Percentiles rank a stretch among this genome's conserved stretches.
Conservation (phyloP, 164 flowering plant genomes). For the Magnolia sinica region DNA sequence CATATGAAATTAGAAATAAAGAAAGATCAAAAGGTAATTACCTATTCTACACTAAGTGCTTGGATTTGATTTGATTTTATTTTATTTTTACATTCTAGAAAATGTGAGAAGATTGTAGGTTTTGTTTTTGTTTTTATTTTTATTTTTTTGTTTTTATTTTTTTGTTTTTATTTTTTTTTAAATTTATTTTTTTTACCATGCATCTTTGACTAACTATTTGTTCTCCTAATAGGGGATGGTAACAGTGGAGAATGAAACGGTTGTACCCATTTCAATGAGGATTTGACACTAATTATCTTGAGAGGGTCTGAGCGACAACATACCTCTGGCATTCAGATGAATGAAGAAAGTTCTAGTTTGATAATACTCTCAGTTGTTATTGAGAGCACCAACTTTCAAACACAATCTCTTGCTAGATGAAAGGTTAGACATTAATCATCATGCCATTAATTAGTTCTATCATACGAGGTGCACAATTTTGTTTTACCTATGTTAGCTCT, state of each 20-base stretch:
- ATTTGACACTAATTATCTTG: conserved; percentile 54
- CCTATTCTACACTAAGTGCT: not conserved
- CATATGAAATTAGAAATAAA: conserved; percentile 83
- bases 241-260: conserved; percentile 78
- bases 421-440: conserved; percentile 49
- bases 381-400: conserved; percentile 91
- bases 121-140: too few species aligned
- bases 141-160: too few species aligned
- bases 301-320: conserved; percentile 87
- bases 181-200: not conserved
- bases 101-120: too few species aligned
- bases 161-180: not conserved
- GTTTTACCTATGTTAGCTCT: not conserved
- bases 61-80: not conserved
- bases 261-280: conserved; percentile 70
- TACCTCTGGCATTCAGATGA: conserved; percentile 91
- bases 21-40: conserved; percentile 84
- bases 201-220: conserved; percentile 4
- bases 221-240: conserved; percentile 76
- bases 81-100: too few species aligned
- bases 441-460: not conserved
- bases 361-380: conserved; percentile 74
- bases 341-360: conserved; percentile 92
- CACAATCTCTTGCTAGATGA: conserved; percentile 84
- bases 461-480: not conserved